phyloP scores from a whole-genome alignment of 2,329 filamentous ascomycete species.

The Xylariaceae sp. region DNA sequence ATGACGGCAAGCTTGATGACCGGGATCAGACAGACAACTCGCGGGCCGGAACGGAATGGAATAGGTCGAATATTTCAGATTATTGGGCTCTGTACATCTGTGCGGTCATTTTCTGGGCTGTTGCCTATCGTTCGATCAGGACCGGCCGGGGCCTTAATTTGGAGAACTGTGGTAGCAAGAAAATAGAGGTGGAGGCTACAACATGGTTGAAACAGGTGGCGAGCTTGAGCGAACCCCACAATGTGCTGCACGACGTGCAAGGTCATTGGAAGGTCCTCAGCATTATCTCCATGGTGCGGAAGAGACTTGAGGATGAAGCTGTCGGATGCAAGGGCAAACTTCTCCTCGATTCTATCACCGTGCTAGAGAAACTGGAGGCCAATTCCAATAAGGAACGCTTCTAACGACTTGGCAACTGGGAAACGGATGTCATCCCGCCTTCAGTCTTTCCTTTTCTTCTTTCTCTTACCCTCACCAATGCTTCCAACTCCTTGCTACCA shows the following conservation, averaged over 20 bases:
- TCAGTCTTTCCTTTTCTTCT: not conserved
- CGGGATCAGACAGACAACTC: conserved; percentile 3
- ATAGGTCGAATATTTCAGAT: conserved; percentile 66
- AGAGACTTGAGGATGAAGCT: conserved; percentile 44
- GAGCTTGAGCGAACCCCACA: conserved; percentile 33
- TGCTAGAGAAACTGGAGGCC: conserved; percentile 47
- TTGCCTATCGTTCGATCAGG: conserved; percentile 33
- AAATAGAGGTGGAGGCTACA: conserved; percentile 34
- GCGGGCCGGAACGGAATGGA: conserved; percentile 15
- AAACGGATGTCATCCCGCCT: conserved; percentile 5
- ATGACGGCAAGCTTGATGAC: conserved; percentile 10
- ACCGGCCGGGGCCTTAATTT: too few species aligned
- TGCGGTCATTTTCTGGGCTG: conserved; percentile 55
- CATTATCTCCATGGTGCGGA: conserved; percentile 44
- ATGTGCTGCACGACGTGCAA: conserved; percentile 33
- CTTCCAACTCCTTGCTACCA: too few species aligned
- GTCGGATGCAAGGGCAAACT: conserved; percentile 44
- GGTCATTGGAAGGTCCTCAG: conserved; percentile 38
- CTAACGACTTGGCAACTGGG: conserved; percentile 16
- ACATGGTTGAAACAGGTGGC: conserved; percentile 36
- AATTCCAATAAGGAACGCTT: conserved; percentile 39
- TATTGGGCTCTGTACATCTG: conserved; percentile 73
- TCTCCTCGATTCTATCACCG: conserved; percentile 48
- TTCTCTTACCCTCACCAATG: too few species aligned
- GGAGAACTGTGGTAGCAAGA: conserved; percentile 7